Conservation (phyloP, 2,329 filamentous ascomycete species). For the Aureobasidium sp. region DNA sequence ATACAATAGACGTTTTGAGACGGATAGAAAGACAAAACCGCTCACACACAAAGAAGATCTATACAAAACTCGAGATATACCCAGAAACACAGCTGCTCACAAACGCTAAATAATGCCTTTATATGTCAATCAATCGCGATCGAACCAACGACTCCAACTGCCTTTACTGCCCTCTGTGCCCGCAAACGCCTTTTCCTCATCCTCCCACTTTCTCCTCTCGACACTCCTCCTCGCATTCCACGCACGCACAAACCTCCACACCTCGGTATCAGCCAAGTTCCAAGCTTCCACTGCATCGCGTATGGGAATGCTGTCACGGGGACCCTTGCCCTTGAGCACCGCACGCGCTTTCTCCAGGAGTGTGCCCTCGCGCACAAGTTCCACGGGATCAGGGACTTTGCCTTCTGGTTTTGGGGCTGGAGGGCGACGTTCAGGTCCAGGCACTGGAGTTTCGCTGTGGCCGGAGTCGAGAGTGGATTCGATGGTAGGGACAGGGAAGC, state of each 20-base stretch:
- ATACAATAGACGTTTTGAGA: no score
- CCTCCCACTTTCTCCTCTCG: slow-evolving; percentile 63
- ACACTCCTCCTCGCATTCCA: slow-evolving; percentile 56
- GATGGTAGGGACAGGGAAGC: slow-evolving; percentile 64
- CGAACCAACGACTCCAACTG: slow-evolving; percentile 23
- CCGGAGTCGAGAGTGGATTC: slow-evolving; percentile 43
- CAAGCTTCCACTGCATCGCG: slow-evolving; percentile 44
- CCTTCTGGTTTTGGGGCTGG: slow-evolving; percentile 42
- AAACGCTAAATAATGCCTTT: background rate
- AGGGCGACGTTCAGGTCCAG: slow-evolving; percentile 50
- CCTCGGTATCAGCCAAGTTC: slow-evolving; percentile 64
- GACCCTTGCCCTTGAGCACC: slow-evolving; percentile 14
- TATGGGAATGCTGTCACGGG: slow-evolving; percentile 8
- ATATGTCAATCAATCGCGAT: background rate
- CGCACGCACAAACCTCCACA: slow-evolving; percentile 67
- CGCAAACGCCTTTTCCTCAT: slow-evolving; percentile 59
- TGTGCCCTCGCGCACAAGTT: slow-evolving; percentile 48
- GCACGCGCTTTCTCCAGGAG: slow-evolving; percentile 49
- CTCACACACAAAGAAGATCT: background rate
- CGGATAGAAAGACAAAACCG: background rate
- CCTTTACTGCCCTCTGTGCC: slow-evolving; percentile 48
- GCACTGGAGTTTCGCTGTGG: slow-evolving; percentile 52
- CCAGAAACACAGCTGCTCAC: background rate
- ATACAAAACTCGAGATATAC: background rate
- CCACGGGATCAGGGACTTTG: slow-evolving; percentile 46